These are phyloP conservation scores for Taphrina flavorubra DNA, from an alignment of 1,139 yeast genomes.

Conservation along the genomic window DNA sequence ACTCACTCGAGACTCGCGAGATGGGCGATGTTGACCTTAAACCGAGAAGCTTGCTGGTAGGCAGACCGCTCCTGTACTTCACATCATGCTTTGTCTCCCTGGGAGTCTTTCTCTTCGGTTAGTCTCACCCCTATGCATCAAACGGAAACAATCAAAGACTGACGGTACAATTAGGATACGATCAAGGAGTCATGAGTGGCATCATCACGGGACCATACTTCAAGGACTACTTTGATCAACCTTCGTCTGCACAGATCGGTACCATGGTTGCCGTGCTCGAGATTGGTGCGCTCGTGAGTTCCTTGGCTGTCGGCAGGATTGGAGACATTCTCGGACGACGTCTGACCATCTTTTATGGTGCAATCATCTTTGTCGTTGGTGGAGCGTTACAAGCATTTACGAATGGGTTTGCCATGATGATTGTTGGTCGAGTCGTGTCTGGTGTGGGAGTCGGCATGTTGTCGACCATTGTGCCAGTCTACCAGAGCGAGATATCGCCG, in stretches of 20 bases:
- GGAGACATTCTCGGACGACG: slow-evolving; percentile 85
- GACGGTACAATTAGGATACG: slow-evolving; percentile 55
- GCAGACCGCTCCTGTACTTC: slow-evolving; percentile 60
- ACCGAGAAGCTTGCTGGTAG: slow-evolving; percentile 46
- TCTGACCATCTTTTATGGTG: slow-evolving; percentile 79
- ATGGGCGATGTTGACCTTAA: slow-evolving; percentile 11
- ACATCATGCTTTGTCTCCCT: slow-evolving; percentile 81
- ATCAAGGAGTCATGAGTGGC: slow-evolving; percentile 90
- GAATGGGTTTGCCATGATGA: slow-evolving; percentile 59
- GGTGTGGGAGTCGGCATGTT: slow-evolving; percentile 76
- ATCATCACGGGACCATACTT: slow-evolving; percentile 72
- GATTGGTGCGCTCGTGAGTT: slow-evolving; percentile 60
- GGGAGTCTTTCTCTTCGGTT: slow-evolving; percentile 82
- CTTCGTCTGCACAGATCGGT: slow-evolving; percentile 70
- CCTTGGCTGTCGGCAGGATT: slow-evolving; percentile 73
- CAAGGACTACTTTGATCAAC: slow-evolving; percentile 73
- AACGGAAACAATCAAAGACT: background rate
- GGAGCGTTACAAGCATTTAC: slow-evolving; percentile 75
- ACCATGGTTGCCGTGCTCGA: slow-evolving; percentile 84
- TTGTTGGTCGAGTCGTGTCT: slow-evolving; percentile 67
- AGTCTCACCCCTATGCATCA: background rate
- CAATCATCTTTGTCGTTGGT: slow-evolving; percentile 78
- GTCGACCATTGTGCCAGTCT: slow-evolving; percentile 94
- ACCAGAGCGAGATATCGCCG: slow-evolving; percentile 89
- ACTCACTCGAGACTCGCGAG: background rate